These are phyloP conservation scores for Colletotrichum neosansevieriae DNA, from an alignment of 2,329 filamentous ascomycete species.

Conservation along the genomic window DNA sequence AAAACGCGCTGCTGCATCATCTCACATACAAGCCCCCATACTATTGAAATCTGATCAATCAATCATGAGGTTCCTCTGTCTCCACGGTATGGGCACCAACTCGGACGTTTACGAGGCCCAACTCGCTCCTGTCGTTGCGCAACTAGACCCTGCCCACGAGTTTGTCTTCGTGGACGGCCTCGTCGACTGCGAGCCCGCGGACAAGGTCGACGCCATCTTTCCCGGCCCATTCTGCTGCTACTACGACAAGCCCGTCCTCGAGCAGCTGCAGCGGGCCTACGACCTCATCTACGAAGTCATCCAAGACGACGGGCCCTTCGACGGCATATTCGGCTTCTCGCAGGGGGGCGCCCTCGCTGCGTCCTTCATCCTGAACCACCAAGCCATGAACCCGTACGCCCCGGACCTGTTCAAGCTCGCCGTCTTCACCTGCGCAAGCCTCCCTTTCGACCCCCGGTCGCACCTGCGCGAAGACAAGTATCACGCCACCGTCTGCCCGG, in stretches of 20 bases:
- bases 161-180: background rate
- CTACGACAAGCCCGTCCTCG: background rate
- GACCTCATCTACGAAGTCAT: conserved; percentile 22
- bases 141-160: background rate
- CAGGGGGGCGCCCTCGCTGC: conserved; percentile 29
- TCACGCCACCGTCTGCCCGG: background rate
- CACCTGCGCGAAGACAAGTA: background rate
- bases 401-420: background rate
- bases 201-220: background rate
- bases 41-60: too few relatives aligned
- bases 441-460: background rate
- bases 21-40: too few relatives aligned
- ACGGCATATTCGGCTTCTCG: conserved; percentile 40
- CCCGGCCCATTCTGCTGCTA: conserved; percentile 7
- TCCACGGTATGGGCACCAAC: conserved; percentile 40
- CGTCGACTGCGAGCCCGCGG: background rate
- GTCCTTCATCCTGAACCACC: conserved; percentile 2
- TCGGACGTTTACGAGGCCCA: conserved; percentile 7
- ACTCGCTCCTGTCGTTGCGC: background rate
- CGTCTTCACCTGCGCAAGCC: conserved; percentile 4
- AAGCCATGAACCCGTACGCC: background rate
- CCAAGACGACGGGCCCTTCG: conserved; percentile 36
- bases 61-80: background rate
- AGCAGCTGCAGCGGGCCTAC: conserved; percentile 17
- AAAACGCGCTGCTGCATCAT: too few relatives aligned